Base-by-base conservation (phyloP, 495 filamentous ascomycete genomes). In the Podospora pseudoanserina region DNA sequence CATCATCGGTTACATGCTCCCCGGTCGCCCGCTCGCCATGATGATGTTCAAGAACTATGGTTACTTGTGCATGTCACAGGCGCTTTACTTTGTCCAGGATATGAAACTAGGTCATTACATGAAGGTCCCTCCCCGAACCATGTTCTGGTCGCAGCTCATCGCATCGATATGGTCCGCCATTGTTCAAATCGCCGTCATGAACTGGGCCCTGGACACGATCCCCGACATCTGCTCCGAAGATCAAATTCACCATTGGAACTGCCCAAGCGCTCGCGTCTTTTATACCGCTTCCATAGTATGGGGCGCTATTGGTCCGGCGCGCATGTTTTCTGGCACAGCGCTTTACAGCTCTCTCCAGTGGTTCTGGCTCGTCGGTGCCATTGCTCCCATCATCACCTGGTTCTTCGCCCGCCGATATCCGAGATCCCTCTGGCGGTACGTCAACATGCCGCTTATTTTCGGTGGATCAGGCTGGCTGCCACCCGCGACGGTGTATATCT, bases 31-130 rank as follows among this genome's bases (percentile, higher is more conserved):
- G 1, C 73, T 91, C 5, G 88, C 88, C 49, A 87, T 89, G 75
- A 92, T 79, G 77, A 78, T 79, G 77, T 92, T 92, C 80, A 91
- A 92, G 72, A 90, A 78, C 68, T 90, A 89, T 72, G 88, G 89
- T 62, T 92, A 91, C 70, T 86, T 90, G 63, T 86, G 85, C 70
- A 86, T 89, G 79, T 82, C 79, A 49, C 84, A 86, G 72, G 83
- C 82, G 2, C 79, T 86, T 15, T 77, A 79, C 67, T 79, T 79
- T 59, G 65, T 75, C 23, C 79, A 82, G 68, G 84, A 86, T 68
- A 78, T 87, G 64, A 85, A 86, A 71, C 76, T 84, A 16, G 89
- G 87, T n/a, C 88, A 91, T 73, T 92, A 91, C 73, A 87, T 91
- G 78, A 90, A 91, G 73, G 82, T 86, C 7, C 86, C 89, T 5